These are phyloP conservation scores for Volvox reticuliferus DNA, from an alignment of 139 green algal genomes.

Conservation along the genomic window DNA sequence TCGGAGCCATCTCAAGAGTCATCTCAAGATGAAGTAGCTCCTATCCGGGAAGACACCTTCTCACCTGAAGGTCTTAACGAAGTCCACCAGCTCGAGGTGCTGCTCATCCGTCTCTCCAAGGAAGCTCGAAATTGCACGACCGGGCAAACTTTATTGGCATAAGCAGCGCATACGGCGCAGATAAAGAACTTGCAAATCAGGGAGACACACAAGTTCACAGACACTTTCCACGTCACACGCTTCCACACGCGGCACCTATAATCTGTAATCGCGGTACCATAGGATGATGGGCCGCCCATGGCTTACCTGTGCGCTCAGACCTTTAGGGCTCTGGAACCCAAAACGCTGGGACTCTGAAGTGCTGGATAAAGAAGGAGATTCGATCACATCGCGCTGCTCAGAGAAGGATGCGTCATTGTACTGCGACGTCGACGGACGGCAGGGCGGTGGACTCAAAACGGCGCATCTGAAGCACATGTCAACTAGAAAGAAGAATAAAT, in stretches of 20 bases:
- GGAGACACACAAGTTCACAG: too few species aligned
- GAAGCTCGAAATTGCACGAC: conserved; percentile 80
- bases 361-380: background rate
- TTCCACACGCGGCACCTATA: too few species aligned
- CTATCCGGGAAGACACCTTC: background rate
- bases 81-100: conserved; percentile 86
- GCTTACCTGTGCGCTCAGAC: background rate
- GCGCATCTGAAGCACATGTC: background rate
- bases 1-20: too few species aligned
- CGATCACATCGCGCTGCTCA: background rate
- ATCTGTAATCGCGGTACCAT: too few species aligned
- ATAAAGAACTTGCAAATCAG: too few species aligned
- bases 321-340: conserved; percentile 4
- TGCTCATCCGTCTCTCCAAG: conserved; percentile 83
- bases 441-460: background rate
- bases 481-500: conserved; percentile 9
- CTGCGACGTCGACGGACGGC: background rate
- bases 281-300: background rate
- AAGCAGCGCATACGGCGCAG: background rate
- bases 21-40: too few species aligned
- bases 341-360: background rate
- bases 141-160: background rate
- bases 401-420: conserved; percentile 9
- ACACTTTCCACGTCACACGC: too few species aligned
- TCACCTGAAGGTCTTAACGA: conserved; percentile 58